A percentile compares a stretch with the other conserved stretches of the same genome.
These are phyloP conservation scores for Linnemannia schmuckeri DNA, from an alignment of 192 early-diverging fungal genomes.

Conservation along the genomic window DNA sequence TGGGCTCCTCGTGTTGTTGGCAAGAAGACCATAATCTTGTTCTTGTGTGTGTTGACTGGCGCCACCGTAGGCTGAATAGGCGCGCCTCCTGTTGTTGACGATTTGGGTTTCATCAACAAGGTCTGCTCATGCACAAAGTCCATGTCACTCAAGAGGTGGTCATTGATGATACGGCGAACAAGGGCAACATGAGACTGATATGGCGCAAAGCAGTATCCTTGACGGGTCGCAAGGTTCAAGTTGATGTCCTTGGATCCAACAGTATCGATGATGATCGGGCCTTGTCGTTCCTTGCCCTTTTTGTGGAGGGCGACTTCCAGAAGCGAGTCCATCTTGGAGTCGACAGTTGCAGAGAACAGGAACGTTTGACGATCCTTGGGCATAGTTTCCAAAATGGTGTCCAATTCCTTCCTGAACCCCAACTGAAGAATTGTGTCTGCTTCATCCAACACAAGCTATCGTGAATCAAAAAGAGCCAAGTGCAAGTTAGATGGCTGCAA, in stretches of 20 bases:
- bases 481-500: background rate
- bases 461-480: background rate
- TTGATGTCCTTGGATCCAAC: conserved; percentile 87
- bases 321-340: conserved; percentile 73
- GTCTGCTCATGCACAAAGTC: conserved; percentile 63
- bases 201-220: conserved; percentile 79
- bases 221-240: conserved; percentile 82
- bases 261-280: conserved; percentile 78
- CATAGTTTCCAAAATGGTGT: conserved; percentile 70
- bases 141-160: conserved; percentile 62
- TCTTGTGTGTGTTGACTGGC: conserved; percentile 36
- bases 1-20: conserved; percentile 82
- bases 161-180: conserved; percentile 75
- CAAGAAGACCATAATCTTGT: conserved; percentile 94
- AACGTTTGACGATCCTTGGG: conserved; percentile 87
- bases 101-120: conserved; percentile 56
- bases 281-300: conserved; percentile 63
- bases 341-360: conserved; percentile 95
- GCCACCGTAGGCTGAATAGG: conserved; percentile 40
- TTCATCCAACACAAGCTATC: conserved; percentile 90
- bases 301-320: conserved; percentile 71
- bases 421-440: conserved; percentile 94
- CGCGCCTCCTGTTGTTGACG: conserved; percentile 58
- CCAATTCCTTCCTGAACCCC: conserved; percentile 91
- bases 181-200: conserved; percentile 71